phyloP scores from a whole-genome alignment of 306 rosid genomes.

The Oemleria cerasiformis region DNA sequence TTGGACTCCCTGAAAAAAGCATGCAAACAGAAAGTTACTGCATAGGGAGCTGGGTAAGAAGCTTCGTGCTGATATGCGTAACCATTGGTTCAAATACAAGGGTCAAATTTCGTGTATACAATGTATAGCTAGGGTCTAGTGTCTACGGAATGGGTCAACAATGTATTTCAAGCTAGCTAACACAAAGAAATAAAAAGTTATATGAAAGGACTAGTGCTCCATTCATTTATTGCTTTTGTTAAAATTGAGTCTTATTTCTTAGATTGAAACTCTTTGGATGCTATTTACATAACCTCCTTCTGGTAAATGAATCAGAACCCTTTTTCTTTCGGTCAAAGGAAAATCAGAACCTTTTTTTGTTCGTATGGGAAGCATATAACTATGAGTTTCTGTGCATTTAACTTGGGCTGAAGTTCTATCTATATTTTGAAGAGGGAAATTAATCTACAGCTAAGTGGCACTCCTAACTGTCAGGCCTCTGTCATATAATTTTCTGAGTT shows the following conservation, averaged over 20 bases:
- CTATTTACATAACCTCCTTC: too few species aligned
- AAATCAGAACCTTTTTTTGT: neutral
- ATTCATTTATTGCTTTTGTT: neutral
- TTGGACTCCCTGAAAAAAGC: neutral
- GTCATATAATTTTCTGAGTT: neutral
- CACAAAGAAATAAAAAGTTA: neutral
- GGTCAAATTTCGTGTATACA: neutral
- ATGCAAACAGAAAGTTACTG: neutral
- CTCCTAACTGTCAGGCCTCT: neutral
- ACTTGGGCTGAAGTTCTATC: neutral
- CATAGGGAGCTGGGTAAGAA: constrained; percentile 1
- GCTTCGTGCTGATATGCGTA: neutral
- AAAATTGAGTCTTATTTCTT: neutral
- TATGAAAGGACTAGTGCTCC: neutral
- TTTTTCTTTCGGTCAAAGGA: neutral
- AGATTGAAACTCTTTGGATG: neutral
- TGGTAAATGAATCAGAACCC: neutral
- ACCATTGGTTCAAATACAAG: neutral
- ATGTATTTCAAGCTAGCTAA: neutral
- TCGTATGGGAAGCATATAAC: neutral
- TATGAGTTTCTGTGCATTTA: neutral
- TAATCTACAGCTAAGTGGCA: neutral
- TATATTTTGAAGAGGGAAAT: neutral
- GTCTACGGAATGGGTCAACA: neutral
- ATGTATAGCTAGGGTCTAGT: constrained; percentile 1